phyloP scores from a whole-genome alignment of 257 asterid genomes.

The Apocynum venetum region DNA sequence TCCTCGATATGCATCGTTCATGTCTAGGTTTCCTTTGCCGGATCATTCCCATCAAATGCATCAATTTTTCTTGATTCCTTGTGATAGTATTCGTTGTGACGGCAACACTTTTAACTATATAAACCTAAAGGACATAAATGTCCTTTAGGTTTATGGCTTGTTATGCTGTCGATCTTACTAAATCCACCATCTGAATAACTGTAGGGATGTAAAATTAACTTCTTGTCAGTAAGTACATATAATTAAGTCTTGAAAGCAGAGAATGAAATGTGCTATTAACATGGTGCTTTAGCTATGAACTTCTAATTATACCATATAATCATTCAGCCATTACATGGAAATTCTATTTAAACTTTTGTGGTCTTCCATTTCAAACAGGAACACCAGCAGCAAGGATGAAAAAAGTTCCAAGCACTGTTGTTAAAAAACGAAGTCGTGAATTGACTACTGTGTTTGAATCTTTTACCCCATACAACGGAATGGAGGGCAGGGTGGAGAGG shows the following conservation, averaged over 20 bases:
- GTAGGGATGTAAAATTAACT: neutral
- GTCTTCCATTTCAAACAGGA: slow-evolving; percentile 33
- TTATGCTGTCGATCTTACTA: neutral
- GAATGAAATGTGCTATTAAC: neutral
- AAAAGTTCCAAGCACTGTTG: slow-evolving; percentile 82
- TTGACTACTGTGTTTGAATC: slow-evolving; percentile 79
- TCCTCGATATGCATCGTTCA: neutral
- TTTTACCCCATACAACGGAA: slow-evolving; percentile 72
- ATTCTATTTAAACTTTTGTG: too few relatives aligned
- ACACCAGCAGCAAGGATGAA: slow-evolving; percentile 95
- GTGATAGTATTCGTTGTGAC: neutral
- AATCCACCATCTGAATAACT: neutral
- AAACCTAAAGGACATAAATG: neutral
- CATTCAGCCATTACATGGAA: neutral
- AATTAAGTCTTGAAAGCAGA: neutral
- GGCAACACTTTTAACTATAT: too few relatives aligned
- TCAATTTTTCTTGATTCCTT: neutral
- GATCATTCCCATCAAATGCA: neutral
- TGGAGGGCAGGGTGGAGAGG: slow-evolving; percentile 81
- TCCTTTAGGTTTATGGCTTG: neutral
- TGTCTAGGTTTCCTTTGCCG: neutral
- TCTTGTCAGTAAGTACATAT: neutral
- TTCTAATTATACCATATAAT: neutral
- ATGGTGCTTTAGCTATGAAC: neutral
- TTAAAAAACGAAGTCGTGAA: slow-evolving; percentile 88